Evolutionary conservation across 2,329 filamentous ascomycete species (phyloP).

Genomic region (Myotisia sp.): DNA sequence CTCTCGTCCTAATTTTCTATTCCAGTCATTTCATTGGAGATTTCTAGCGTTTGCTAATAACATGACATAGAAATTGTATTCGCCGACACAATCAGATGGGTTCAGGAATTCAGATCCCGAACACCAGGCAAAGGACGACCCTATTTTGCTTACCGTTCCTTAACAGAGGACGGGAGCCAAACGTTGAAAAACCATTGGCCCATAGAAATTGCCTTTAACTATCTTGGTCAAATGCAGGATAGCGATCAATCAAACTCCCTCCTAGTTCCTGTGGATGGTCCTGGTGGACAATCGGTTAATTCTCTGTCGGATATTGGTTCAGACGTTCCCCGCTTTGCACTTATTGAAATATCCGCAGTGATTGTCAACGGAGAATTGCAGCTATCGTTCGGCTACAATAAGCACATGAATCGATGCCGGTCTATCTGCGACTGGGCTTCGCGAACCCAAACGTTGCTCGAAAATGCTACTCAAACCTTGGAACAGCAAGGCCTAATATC

Average conservation of each 20-base stretch:
- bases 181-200: constrained; percentile 26
- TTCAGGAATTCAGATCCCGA: constrained; percentile 27
- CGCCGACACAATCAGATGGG: constrained; percentile 21
- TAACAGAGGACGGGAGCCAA: constrained; percentile 16
- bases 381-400: constrained; percentile 9
- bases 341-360: constrained; percentile 10
- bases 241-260: constrained; percentile 33
- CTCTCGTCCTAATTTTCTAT: constrained; percentile 6
- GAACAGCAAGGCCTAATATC: not conserved
- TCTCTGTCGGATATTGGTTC: constrained; percentile 9
- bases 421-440: constrained; percentile 8
- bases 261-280: constrained; percentile 8
- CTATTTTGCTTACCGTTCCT: constrained; percentile 24
- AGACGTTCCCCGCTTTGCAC: constrained; percentile 9
- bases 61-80: constrained; percentile 13
- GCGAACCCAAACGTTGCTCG: constrained; percentile 6
- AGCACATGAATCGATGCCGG: constrained; percentile 7
- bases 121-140: constrained; percentile 20
- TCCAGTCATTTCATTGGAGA: constrained; percentile 8
- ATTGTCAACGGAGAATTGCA: constrained; percentile 7
- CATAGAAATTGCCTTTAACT: constrained; percentile 32
- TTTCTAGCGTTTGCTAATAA: not conserved
- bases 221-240: constrained; percentile 29
- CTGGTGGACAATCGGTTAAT: constrained; percentile 9
- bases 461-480: constrained; percentile 1